A percentile compares a stretch with the other conserved stretches of the same genome.
phyloP scores from a whole-genome alignment of 2,329 filamentous ascomycete species.

The Sclerotinia minor region DNA sequence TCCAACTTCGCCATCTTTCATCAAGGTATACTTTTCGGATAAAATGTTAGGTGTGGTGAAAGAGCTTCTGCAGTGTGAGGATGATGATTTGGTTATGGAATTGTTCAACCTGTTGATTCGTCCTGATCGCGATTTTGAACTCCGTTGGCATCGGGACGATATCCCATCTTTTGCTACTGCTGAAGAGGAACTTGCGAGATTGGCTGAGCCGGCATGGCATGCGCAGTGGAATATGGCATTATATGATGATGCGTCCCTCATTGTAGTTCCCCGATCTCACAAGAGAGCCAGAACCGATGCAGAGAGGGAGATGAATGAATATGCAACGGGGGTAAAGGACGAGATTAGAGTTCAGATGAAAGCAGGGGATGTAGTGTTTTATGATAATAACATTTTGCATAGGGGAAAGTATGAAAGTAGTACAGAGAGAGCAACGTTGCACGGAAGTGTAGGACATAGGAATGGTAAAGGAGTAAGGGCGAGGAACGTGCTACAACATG shows the following conservation, averaged over 20 bases:
- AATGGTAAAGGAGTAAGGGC: slow-evolving; percentile 57
- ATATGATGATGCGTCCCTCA: slow-evolving; percentile 69
- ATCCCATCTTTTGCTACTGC: slow-evolving; percentile 64
- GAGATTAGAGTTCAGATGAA: slow-evolving; percentile 66
- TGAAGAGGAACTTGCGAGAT: slow-evolving; percentile 64
- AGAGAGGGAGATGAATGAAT: slow-evolving; percentile 69
- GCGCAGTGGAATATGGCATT: slow-evolving; percentile 88
- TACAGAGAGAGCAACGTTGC: slow-evolving; percentile 67
- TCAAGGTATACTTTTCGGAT: slow-evolving; percentile 69
- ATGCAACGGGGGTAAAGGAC: slow-evolving; percentile 59
- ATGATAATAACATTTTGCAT: slow-evolving; percentile 86
- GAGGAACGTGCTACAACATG: slow-evolving; percentile 74
- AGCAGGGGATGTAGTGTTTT: slow-evolving; percentile 81
- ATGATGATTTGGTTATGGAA: slow-evolving; percentile 77
- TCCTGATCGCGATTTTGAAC: slow-evolving; percentile 68
- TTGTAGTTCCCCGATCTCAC: slow-evolving; percentile 79
- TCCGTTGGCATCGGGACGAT: slow-evolving; percentile 86
- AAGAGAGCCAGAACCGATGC: slow-evolving; percentile 64
- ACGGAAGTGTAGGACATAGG: slow-evolving; percentile 68
- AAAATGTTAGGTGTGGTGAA: slow-evolving; percentile 63
- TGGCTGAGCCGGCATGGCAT: slow-evolving; percentile 65
- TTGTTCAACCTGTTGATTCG: slow-evolving; percentile 82
- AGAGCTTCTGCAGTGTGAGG: slow-evolving; percentile 57
- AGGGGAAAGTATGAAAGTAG: slow-evolving; percentile 62
- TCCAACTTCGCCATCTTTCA: slow-evolving; percentile 61